Percentiles rank a stretch among this genome's conserved stretches.
These are phyloP conservation scores for Naganishia randhawae DNA, from an alignment of 768 basidiomycete genomes.

Conservation along the genomic window DNA sequence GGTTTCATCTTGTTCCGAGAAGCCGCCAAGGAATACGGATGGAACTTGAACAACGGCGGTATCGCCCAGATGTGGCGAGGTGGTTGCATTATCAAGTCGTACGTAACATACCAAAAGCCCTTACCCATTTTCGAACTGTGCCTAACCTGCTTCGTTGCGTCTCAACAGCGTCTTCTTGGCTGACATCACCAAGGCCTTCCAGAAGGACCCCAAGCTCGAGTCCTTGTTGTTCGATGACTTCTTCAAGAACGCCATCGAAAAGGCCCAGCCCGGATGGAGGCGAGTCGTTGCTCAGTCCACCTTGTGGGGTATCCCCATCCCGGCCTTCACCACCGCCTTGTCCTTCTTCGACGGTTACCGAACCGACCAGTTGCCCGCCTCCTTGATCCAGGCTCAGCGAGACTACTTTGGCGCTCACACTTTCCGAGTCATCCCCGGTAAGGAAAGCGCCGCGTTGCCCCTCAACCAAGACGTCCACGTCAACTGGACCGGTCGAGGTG, in stretches of 20 bases:
- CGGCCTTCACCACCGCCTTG: conserved; percentile 95
- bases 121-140: not conserved
- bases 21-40: conserved; percentile 81
- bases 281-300: conserved; percentile 92
- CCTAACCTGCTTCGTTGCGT: conserved; percentile 36
- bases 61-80: conserved; percentile 99
- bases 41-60: conserved; percentile 95
- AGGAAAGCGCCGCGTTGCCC: conserved; percentile 79
- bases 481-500: conserved; percentile 98
- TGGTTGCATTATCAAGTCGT: conserved; percentile 94
- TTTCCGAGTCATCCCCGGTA: conserved; percentile 87
- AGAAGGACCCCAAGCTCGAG: conserved; percentile 77
- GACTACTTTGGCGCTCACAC: conserved; percentile 99
- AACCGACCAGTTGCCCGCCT: conserved; percentile 79
- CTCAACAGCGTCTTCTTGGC: conserved; percentile 69
- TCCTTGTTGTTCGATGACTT: conserved; percentile 93
- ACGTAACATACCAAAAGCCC: conserved; percentile 40
- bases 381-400: conserved; percentile 92
- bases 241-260: conserved; percentile 82
- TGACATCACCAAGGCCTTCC: conserved; percentile 86
- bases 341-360: conserved; percentile 99
- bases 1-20: conserved; percentile 99
- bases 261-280: conserved; percentile 96
- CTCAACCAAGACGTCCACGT: conserved; percentile 85
- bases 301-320: conserved; percentile 95